These are phyloP conservation scores for Penicillium pulvis DNA, from an alignment of 495 filamentous ascomycete species.

Conservation along the genomic window DNA sequence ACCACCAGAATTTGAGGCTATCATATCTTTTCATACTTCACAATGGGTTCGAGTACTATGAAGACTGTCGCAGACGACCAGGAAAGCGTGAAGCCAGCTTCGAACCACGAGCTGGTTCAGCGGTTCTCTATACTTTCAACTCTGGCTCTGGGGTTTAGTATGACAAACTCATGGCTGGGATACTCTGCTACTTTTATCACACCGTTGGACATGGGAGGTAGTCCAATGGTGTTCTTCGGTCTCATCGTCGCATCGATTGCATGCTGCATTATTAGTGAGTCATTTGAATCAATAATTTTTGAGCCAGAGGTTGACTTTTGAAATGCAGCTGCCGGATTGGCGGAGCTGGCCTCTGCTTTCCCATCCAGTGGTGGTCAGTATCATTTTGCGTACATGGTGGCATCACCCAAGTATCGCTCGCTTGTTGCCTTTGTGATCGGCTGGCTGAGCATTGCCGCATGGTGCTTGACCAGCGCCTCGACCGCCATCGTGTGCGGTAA, in stretches of 20 bases:
- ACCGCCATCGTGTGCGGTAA: constrained; percentile 18
- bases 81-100: background rate
- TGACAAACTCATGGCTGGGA: constrained; percentile 31
- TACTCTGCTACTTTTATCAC: constrained; percentile 20
- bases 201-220: constrained; percentile 16
- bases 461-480: constrained; percentile 21
- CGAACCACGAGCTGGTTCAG: background rate
- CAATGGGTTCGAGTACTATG: background rate
- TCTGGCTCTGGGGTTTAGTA: constrained; percentile 22
- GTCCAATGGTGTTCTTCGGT: constrained; percentile 19
- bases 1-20: background rate
- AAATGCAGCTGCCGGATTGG: constrained; percentile 41
- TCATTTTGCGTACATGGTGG: constrained; percentile 45
- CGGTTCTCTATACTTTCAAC: constrained; percentile 18
- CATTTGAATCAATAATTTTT: background rate
- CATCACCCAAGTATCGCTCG: constrained; percentile 14
- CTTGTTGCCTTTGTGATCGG: constrained; percentile 28
- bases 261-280: constrained; percentile 17
- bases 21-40: background rate
- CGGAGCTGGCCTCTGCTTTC: constrained; percentile 50
- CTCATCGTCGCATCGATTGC: constrained; percentile 16
- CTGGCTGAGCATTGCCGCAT: constrained; percentile 21
- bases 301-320: background rate
- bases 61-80: background rate
- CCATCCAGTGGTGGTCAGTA: constrained; percentile 51